Base-by-base conservation (phyloP, 1,284 basidiomycete species). In the Phenoliferia sp. region DNA sequence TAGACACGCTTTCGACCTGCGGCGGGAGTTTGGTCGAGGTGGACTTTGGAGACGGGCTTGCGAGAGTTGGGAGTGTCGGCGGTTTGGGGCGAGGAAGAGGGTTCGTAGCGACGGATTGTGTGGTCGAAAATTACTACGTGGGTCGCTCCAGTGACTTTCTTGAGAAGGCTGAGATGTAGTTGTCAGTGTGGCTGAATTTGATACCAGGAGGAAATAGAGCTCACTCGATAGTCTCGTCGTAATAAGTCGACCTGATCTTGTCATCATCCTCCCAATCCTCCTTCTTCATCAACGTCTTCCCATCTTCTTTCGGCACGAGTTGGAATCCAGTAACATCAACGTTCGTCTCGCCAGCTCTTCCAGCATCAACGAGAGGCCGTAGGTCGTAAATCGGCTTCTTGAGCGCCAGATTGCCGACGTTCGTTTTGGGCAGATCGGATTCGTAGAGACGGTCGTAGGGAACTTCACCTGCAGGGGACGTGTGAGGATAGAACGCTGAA, bases 101-200 rank as follows among this genome's bases (percentile, higher is more conserved):
- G 81, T 12, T 79, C 78, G 28, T 71, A 80, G 15, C 82, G 80
- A 19, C 84, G 83, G 64, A 85, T 79, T 0, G 84, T 88, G 76
- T 87, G 86, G 74, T 88, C 86, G 71, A 87, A 88, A 31, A 86
- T 64, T 16, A 86, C 84, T 17, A 85, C 84, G 35, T 82, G 80
- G 64, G 80, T 84, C 0, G 86, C 86, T 1, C 87, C 86, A 0
- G 86, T 87, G 9, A 85, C 69, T 71, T 83, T 77, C 79, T 88
- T 88, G 61, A 87, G 79, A 50, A 87, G 78, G 10, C 66, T 67
- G 26, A 19, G 6, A 6, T 32, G 19, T 1, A 7, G 17, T 17
- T 31, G 29, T 61, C 12, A 56, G 64, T 36, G 22, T 3, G n/a
- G 6, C 32, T 19, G 17, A 4, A 22, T 56, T 15, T 5, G 5